Evolutionary conservation across 352 stramenopile species (phyloP).

Genomic region (Discostella stelligera): DNA sequence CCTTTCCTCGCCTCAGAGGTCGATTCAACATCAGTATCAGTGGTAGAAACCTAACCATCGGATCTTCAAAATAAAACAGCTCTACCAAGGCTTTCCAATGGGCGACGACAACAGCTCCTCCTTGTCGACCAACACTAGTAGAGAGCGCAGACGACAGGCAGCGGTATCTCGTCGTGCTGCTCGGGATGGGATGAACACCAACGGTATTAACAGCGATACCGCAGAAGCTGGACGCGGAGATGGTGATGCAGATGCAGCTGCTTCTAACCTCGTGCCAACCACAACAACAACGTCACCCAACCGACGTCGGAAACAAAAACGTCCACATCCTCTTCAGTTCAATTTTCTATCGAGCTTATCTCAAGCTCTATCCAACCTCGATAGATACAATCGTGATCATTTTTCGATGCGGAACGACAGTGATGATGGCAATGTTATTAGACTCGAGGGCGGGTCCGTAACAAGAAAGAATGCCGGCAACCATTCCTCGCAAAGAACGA

Average conservation of each 20-base stretch:
- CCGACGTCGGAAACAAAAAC: not conserved
- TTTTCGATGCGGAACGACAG: not conserved
- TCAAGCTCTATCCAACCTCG: conserved; percentile 22
- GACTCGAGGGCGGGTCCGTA: not conserved
- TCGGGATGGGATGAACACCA: conserved; percentile 1
- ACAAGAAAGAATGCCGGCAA: not conserved
- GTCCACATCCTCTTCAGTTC: not conserved
- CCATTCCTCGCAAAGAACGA: not conserved
- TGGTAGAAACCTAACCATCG: too few species aligned
- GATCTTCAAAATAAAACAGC: too few species aligned
- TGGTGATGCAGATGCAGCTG: too few species aligned
- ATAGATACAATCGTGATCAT: conserved; percentile 22
- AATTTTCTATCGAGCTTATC: conserved; percentile 28
- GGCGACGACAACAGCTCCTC: not conserved
- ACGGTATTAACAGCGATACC: not conserved
- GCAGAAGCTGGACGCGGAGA: too few species aligned
- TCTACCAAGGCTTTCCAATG: too few species aligned
- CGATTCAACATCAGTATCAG: too few species aligned
- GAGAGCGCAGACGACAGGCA: conserved; percentile 19
- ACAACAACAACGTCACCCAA: not conserved
- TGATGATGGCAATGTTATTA: not conserved
- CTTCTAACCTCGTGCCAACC: too few species aligned
- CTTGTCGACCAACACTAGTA: not conserved
- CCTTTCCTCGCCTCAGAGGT: too few species aligned
- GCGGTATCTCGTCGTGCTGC: conserved; percentile 18